These are phyloP conservation scores for Pythium chondricola DNA, from an alignment of 352 stramenopile species.

Conservation along the genomic window DNA sequence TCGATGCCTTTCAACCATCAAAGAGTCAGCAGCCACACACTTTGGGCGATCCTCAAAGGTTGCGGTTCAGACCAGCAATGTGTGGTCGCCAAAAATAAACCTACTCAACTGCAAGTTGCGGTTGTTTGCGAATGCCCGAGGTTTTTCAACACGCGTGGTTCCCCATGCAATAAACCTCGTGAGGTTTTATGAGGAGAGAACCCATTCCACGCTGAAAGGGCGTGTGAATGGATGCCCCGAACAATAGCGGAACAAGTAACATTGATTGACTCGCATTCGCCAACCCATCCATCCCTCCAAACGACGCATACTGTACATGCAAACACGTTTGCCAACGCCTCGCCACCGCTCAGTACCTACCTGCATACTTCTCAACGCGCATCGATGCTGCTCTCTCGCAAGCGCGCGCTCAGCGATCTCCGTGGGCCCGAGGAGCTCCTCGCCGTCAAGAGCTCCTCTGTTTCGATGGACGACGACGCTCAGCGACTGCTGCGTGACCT, in stretches of 20 bases:
- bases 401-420: constrained; percentile 30
- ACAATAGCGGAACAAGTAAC: background rate
- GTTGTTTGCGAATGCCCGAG: background rate
- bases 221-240: too few species aligned
- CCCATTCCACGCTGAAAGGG: background rate
- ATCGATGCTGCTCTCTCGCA: constrained; percentile 45
- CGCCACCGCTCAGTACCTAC: background rate
- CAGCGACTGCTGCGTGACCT: constrained; percentile 36
- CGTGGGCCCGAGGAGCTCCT: constrained; percentile 16
- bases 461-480: constrained; percentile 13
- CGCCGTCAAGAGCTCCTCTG: constrained; percentile 2
- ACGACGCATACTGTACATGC: too few species aligned
- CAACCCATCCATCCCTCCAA: too few species aligned
- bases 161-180: background rate
- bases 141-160: background rate
- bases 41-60: constrained; percentile 15
- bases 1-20: background rate
- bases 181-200: constrained; percentile 13
- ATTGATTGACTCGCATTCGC: too few species aligned
- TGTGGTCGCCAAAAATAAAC: constrained; percentile 4
- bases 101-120: constrained; percentile 3
- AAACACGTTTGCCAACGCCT: too few species aligned
- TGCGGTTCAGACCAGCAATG: constrained; percentile 12
- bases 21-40: background rate
- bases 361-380: background rate